These are phyloP conservation scores for Lasiodiplodia citricola DNA, from an alignment of 2,329 filamentous ascomycete species.

Conservation along the genomic window DNA sequence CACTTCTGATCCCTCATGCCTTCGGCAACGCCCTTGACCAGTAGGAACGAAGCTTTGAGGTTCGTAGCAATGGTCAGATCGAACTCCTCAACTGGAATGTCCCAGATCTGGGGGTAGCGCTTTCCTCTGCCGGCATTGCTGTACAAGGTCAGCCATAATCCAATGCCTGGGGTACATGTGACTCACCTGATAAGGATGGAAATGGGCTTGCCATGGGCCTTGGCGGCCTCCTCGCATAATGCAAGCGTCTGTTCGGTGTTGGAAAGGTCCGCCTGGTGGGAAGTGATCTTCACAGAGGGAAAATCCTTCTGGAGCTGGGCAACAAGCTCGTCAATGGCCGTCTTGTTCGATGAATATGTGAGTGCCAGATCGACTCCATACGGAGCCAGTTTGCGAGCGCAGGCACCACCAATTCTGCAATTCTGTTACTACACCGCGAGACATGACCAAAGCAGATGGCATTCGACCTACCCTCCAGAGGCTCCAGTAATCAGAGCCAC, in stretches of 20 bases:
- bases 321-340: slow-evolving; percentile 53
- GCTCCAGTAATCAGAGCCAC: slow-evolving; percentile 66
- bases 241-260: slow-evolving; percentile 58
- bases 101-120: slow-evolving; percentile 57
- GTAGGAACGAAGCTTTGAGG: slow-evolving; percentile 65
- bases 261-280: slow-evolving; percentile 64
- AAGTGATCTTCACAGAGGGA: slow-evolving; percentile 51
- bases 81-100: slow-evolving; percentile 68
- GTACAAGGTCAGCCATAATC: background rate
- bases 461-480: slow-evolving; percentile 60
- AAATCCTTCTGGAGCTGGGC: slow-evolving; percentile 45
- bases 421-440: background rate
- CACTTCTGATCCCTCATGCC: slow-evolving; percentile 65
- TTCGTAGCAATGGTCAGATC: slow-evolving; percentile 68
- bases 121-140: slow-evolving; percentile 69
- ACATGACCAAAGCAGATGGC: background rate
- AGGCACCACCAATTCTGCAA: slow-evolving; percentile 64
- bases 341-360: slow-evolving; percentile 61
- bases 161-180: slow-evolving; percentile 36
- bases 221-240: slow-evolving; percentile 61
- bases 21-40: slow-evolving; percentile 65
- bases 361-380: slow-evolving; percentile 62
- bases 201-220: slow-evolving; percentile 59
- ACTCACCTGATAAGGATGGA: slow-evolving; percentile 61
- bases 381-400: slow-evolving; percentile 60